Base-by-base conservation (phyloP, 2,329 filamentous ascomycete genomes). In the Colletotrichum navitas region DNA sequence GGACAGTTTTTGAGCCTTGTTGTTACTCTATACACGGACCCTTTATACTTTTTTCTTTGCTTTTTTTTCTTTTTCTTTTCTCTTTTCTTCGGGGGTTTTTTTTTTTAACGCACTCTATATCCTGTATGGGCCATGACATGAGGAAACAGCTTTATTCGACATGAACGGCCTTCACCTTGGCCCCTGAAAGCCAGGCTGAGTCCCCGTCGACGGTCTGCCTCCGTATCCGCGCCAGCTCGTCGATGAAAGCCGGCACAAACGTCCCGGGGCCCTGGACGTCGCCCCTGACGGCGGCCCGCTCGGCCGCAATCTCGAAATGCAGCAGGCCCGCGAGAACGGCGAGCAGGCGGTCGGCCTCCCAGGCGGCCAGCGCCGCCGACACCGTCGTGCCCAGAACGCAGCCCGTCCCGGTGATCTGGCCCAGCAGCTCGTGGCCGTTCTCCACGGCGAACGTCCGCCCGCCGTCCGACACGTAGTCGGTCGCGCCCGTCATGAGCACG, bases 371-470 rank as follows among this genome's bases (percentile, higher is more conserved):
- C 79, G 92, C 92, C 63, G 93, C 91, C 26, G 93, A 94, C 60
- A 97, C 86, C 1, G 91, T 89, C 0, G 94, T 96, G 1, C 95
- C 95, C 8, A 98, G 86, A 6, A 93, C 92, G 80, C 95, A 98
- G 0, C 95, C 95, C 49, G 91, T 93, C 2, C 93, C 94, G 0
- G 93, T 96, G 66, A 96, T 89, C 73, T 85, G 83, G 26, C 90
- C 91, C 2, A 96, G 86, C 71, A 90, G 85, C 74, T 86, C 85
- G 79, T 97, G 92, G 0, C 95, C 95, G 79, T 98, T 97, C 29
- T 85, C 84, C 29, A 98, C 85, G 6, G 89, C 86, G 73, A 92
- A 85, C 0, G 92, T 92, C 11, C 88, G 86, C 6, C 79, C 77
- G 1, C 94, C 94, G 76, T 97, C 94, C 71, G 91, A 93, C 49